These are phyloP conservation scores for Salix exigua DNA, from an alignment of 345 rosid species.

Conservation along the genomic window DNA sequence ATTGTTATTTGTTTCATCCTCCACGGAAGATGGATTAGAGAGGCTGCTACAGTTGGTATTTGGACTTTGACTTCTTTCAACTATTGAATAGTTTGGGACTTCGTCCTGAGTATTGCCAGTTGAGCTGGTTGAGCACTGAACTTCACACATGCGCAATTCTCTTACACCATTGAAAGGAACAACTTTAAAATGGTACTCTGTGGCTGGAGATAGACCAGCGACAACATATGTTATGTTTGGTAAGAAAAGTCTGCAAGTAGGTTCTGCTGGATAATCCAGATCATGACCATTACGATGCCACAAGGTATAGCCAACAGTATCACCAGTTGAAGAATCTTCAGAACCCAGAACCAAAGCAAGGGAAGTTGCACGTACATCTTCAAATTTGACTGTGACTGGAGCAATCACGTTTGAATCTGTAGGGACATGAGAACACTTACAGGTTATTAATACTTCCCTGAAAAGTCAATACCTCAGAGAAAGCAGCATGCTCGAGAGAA, in stretches of 20 bases:
- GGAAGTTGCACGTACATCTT: constrained; percentile 61
- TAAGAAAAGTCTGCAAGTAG: constrained; percentile 59
- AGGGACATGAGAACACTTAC: background rate
- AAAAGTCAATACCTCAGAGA: background rate
- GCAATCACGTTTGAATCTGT: constrained; percentile 32
- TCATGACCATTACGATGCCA: constrained; percentile 76
- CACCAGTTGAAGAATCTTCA: constrained; percentile 35
- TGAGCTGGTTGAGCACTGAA: constrained; percentile 39
- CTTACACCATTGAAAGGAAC: constrained; percentile 45
- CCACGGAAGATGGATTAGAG: constrained; percentile 76
- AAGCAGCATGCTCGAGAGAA: background rate
- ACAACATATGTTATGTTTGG: constrained; percentile 63
- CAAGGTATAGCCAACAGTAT: constrained; percentile 48
- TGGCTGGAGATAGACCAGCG: constrained; percentile 58
- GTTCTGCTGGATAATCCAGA: constrained; percentile 49
- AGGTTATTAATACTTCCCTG: background rate
- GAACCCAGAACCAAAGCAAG: constrained; percentile 57
- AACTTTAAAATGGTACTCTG: constrained; percentile 65
- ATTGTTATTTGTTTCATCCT: constrained; percentile 74
- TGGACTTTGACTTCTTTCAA: constrained; percentile 90
- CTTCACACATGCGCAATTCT: constrained; percentile 51
- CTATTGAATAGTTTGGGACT: constrained; percentile 36
- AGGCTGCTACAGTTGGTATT: constrained; percentile 86
- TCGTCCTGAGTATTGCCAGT: constrained; percentile 37
- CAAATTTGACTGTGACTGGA: constrained; percentile 52